A percentile compares a stretch with the other conserved stretches of the same genome.
Conservation (phyloP, 495 filamentous ascomycete genomes). For the Penicillium macrosclerotiorum region DNA sequence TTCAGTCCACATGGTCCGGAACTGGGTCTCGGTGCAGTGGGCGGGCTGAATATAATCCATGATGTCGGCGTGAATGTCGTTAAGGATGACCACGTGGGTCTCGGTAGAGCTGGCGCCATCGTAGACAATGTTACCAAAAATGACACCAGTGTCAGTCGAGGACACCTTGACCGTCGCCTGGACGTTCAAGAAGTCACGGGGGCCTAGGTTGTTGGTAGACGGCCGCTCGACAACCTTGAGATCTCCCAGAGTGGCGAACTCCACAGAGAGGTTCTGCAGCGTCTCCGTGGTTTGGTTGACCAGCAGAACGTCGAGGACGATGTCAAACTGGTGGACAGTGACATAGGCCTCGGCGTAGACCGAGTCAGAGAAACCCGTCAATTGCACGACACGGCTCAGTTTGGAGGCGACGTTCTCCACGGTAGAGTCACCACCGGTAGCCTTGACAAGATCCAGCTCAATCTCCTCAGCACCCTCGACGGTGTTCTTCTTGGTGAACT, state of each 20-base stretch:
- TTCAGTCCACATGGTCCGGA: slow-evolving; percentile 99
- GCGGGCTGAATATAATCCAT: slow-evolving; percentile 99
- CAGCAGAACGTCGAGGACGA: slow-evolving; percentile 92
- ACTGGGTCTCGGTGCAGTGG: slow-evolving; percentile 94
- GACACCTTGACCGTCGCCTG: slow-evolving; percentile 99
- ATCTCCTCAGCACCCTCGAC: slow-evolving; percentile 80
- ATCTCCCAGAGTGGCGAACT: slow-evolving; percentile 97
- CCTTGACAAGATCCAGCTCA: slow-evolving; percentile 88
- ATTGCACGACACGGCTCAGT: slow-evolving; percentile 90
- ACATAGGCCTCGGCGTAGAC: slow-evolving; percentile 99
- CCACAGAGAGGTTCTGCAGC: slow-evolving; percentile 93
- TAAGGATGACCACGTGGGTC: slow-evolving; percentile 95
- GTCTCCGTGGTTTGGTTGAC: slow-evolving; percentile 98
- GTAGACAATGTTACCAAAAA: slow-evolving; percentile 99
- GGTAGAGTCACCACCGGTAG: slow-evolving; percentile 83
- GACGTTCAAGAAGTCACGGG: slow-evolving; percentile 95
- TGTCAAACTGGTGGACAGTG: slow-evolving; percentile 98
- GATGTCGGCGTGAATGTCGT: slow-evolving; percentile 98
- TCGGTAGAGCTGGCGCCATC: slow-evolving; percentile 94
- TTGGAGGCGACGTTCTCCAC: slow-evolving; percentile 89
- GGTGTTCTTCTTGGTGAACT: slow-evolving; percentile 89
- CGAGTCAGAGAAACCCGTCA: slow-evolving; percentile 97
- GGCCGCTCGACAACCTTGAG: slow-evolving; percentile 97
- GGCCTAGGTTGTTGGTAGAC: slow-evolving; percentile 89
- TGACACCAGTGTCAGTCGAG: slow-evolving; percentile 97